These are phyloP conservation scores for Coemansia sp. DNA, from an alignment of 192 early-diverging fungal genomes.

Conservation along the genomic window DNA sequence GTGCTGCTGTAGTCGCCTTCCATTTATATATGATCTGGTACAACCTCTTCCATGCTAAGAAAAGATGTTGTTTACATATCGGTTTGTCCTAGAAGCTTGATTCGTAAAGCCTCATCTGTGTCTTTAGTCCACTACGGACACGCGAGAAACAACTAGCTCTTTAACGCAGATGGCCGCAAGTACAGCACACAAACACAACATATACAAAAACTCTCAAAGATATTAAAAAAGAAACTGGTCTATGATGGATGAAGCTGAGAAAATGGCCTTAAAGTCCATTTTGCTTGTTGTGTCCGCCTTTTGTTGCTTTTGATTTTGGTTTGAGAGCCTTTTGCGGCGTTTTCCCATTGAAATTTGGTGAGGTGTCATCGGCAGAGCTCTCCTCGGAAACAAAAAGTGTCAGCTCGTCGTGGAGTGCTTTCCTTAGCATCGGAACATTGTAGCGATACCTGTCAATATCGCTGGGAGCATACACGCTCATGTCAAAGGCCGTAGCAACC, in stretches of 20 bases:
- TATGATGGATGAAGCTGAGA: not conserved
- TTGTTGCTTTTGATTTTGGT: constrained; percentile 2
- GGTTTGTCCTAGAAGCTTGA: no score
- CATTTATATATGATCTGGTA: no score
- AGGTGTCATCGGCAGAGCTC: not conserved
- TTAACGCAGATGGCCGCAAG: no score
- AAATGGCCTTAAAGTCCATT: not conserved
- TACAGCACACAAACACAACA: no score
- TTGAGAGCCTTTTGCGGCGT: not conserved
- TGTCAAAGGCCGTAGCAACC: constrained; percentile 40
- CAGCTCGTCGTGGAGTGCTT: constrained; percentile 31
- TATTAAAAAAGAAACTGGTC: not conserved
- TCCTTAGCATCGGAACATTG: constrained; percentile 10
- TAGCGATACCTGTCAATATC: constrained; percentile 26
- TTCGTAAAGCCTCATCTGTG: no score
- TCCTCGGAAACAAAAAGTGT: constrained; percentile 38
- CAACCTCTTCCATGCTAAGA: no score
- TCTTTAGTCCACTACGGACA: no score
- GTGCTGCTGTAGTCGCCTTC: no score
- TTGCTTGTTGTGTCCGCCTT: not conserved
- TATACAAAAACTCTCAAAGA: no score
- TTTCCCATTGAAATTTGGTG: not conserved
- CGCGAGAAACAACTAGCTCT: no score
- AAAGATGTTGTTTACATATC: no score
- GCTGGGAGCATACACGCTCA: constrained; percentile 21